Evolutionary conservation across 2,329 filamentous ascomycete species (phyloP).

Genomic region (Epichloe typhina): DNA sequence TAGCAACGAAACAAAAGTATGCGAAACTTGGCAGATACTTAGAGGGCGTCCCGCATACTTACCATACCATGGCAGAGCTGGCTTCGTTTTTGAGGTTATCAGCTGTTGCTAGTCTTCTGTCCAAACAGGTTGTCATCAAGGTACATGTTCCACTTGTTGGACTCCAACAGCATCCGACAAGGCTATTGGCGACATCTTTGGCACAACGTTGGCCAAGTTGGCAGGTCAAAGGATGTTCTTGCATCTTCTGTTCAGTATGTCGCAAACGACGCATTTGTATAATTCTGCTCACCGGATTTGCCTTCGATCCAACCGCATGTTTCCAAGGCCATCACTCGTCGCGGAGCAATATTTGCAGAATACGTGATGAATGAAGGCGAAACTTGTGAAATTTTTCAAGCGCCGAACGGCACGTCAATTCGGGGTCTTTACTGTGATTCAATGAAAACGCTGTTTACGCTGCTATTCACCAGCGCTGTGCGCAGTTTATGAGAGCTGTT

Average conservation of each 20-base stretch:
- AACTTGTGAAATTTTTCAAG: not conserved
- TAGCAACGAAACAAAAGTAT: not conserved
- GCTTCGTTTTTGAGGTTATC: not conserved
- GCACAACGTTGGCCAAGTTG: conserved; percentile 10
- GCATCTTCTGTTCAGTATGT: not conserved
- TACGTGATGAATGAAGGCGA: not conserved
- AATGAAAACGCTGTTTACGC: not conserved
- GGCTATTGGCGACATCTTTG: conserved; percentile 6
- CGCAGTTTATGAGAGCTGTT: not conserved
- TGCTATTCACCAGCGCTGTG: not conserved
- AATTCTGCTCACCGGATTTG: conserved; percentile 5
- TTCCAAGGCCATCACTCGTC: not conserved
- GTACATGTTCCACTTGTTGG: conserved; percentile 3
- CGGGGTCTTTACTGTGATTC: not conserved
- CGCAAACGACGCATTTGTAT: not conserved
- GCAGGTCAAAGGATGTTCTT: conserved; percentile 10
- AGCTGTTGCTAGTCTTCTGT: not conserved
- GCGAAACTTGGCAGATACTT: not conserved
- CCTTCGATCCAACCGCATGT: conserved; percentile 12
- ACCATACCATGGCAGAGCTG: conserved; percentile 5
- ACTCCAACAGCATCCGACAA: conserved; percentile 12
- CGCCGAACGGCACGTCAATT: not conserved
- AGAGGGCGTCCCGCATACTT: not conserved
- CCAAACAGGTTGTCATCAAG: conserved; percentile 9
- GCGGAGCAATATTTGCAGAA: not conserved